Evolutionary conservation across 2,329 filamentous ascomycete species (phyloP).

Genomic region (Didymosphaeria variabile): DNA sequence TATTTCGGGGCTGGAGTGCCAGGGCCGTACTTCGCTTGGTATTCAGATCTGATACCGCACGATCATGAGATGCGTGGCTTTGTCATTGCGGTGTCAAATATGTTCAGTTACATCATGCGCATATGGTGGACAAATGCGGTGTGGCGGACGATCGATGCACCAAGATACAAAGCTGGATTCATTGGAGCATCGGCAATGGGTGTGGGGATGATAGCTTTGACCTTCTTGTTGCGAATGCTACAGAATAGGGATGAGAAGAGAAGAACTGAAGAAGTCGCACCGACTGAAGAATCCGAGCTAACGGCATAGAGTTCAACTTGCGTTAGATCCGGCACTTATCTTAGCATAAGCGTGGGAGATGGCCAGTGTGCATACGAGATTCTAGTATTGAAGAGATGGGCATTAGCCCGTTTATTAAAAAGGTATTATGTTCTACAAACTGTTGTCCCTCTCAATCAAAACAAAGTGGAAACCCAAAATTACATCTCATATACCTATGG

Average conservation of each 20-base stretch:
- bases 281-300: background rate
- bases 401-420: background rate
- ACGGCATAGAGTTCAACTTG: background rate
- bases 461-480: background rate
- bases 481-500: background rate
- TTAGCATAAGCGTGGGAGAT: background rate
- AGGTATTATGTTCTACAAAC: background rate
- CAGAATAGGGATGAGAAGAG: conserved; percentile 28
- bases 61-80: conserved; percentile 40
- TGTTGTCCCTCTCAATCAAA: background rate
- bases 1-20: conserved; percentile 34
- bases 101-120: conserved; percentile 34
- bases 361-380: background rate
- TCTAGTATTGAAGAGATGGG: background rate
- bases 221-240: conserved; percentile 23
- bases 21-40: conserved; percentile 39
- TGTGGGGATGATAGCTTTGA: conserved; percentile 31
- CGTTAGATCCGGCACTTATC: background rate
- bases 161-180: conserved; percentile 34
- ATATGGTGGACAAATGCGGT: conserved; percentile 32
- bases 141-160: conserved; percentile 33
- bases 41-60: conserved; percentile 35
- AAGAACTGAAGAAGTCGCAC: background rate
- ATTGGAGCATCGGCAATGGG: conserved; percentile 29
- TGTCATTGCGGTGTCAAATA: conserved; percentile 34